Evolutionary conservation across 345 rosid genomes (phyloP), one percentile per base, ranked within the genome.

Genomic region (Excoecaria cochinchinensis): DNA sequence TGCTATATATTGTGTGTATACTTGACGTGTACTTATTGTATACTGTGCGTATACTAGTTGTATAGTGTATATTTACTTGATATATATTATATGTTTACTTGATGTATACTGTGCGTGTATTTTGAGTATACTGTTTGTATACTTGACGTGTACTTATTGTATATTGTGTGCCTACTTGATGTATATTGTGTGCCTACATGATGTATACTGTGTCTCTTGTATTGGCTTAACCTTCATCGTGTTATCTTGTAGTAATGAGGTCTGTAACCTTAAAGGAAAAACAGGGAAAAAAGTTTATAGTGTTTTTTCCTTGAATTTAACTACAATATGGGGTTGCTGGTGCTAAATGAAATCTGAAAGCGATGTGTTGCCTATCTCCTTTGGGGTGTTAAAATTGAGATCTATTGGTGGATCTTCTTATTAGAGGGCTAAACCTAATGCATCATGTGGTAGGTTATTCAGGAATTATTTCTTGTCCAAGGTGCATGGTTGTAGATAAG

Each of bases 361-460:
- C 11, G 81, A 73, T 61, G 59, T 25, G 72, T 17, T 47, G 47
- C 71, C 61, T 48, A 24, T 46, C 64, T 6, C 55, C n/a, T 58
- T 50, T 21, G 58, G 52, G 31, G 52, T 64, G 77, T 67, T 22
- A 25, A n/a, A n/a, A n/a, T n/a, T n/a, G n/a, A n/a, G n/a, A n/a
- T n/a, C n/a, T n/a, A n/a, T 64, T 53, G 31, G 21, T 17, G 17
- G 8, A 12, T 31, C 0, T 19, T 67, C 16, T 72, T 48, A 17
- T 9, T 56, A 16, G 47, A 71, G 53, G 19, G 14, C 15, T 19
- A 21, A 50, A 74, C 53, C 24, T 55, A 52, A 19, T 46, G 61
- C n/a, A 12, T 24, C 55, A 67, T 76, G 70, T 63, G 80, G 63
- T 74, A 25, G 74, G 70, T 80, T 77, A 17, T 6, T 39, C 76